A percentile compares a stretch with the other conserved stretches of the same genome.
These are phyloP conservation scores for Angomonas deanei DNA, from an alignment of 208 protist species.

Conservation along the genomic window DNA sequence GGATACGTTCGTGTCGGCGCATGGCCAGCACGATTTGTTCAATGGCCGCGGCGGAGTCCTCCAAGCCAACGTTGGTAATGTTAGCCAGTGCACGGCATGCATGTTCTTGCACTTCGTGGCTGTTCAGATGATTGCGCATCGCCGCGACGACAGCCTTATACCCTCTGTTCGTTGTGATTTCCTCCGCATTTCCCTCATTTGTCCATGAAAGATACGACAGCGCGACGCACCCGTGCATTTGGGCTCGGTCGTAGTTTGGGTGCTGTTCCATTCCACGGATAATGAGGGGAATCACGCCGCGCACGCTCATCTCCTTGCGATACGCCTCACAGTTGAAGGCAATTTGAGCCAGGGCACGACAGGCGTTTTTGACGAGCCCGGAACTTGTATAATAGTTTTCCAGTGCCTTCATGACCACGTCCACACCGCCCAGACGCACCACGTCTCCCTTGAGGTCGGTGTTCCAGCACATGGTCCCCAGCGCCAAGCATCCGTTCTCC, in stretches of 20 bases:
- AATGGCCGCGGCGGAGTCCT: constrained; percentile 52
- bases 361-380: constrained; percentile 86
- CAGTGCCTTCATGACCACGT: constrained; percentile 80
- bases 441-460: constrained; percentile 87
- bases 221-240: constrained; percentile 89
- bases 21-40: constrained; percentile 83
- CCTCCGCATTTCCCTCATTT: constrained; percentile 72
- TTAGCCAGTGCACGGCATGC: constrained; percentile 83
- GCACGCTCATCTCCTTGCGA: constrained; percentile 82
- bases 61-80: constrained; percentile 61
- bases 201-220: constrained; percentile 91
- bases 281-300: constrained; percentile 80
- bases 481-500: constrained; percentile 83
- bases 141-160: constrained; percentile 82
- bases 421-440: constrained; percentile 64
- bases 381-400: constrained; percentile 72
- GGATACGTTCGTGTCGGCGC: constrained; percentile 63
- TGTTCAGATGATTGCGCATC: constrained; percentile 83
- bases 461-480: constrained; percentile 92
- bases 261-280: constrained; percentile 85
- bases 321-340: constrained; percentile 87
- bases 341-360: constrained; percentile 83
- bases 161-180: constrained; percentile 73
- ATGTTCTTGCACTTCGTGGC: constrained; percentile 88
- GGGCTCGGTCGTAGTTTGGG: constrained; percentile 77